These are phyloP conservation scores for Trametes pubescens DNA, from an alignment of 1,284 basidiomycete species.

Conservation along the genomic window DNA sequence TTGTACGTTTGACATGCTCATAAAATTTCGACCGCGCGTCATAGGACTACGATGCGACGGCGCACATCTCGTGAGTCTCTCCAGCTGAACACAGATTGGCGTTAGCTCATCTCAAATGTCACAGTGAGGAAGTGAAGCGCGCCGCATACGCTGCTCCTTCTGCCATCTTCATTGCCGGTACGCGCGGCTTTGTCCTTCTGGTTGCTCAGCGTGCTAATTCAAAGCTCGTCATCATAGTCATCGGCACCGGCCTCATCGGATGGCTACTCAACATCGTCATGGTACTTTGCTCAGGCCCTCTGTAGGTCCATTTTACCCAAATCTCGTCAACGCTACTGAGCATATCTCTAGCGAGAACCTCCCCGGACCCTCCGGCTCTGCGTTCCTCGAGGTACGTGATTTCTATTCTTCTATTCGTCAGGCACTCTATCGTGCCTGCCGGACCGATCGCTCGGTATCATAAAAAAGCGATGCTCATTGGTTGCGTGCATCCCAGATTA, in stretches of 20 bases:
- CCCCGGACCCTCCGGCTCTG: constrained; percentile 71
- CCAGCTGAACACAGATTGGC: neutral
- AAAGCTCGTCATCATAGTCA: constrained; percentile 50
- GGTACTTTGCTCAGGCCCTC: constrained; percentile 81
- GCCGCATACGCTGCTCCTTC: constrained; percentile 86
- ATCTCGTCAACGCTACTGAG: constrained; percentile 1
- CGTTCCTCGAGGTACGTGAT: constrained; percentile 66
- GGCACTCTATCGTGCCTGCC: neutral
- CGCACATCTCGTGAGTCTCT: constrained; percentile 83
- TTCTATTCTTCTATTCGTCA: neutral
- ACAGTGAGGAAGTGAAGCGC: constrained; percentile 86
- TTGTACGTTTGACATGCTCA: constrained; percentile 16
- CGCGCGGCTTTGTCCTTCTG: constrained; percentile 25
- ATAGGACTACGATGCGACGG: constrained; percentile 76
- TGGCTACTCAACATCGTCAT: constrained; percentile 88
- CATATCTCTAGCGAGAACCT: constrained; percentile 58
- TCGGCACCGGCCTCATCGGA: constrained; percentile 85
- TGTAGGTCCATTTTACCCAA: constrained; percentile 49
- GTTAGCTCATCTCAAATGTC: neutral
- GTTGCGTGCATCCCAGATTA: constrained; percentile 59
- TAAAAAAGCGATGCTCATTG: constrained; percentile 7
- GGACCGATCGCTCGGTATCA: neutral
- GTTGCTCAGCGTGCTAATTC: too few relatives aligned
- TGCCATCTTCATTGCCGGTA: constrained; percentile 87
- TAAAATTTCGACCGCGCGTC: neutral